phyloP scores from a whole-genome alignment of 176 grass and related monocot species.

The Hyparrhenia diplandra region DNA sequence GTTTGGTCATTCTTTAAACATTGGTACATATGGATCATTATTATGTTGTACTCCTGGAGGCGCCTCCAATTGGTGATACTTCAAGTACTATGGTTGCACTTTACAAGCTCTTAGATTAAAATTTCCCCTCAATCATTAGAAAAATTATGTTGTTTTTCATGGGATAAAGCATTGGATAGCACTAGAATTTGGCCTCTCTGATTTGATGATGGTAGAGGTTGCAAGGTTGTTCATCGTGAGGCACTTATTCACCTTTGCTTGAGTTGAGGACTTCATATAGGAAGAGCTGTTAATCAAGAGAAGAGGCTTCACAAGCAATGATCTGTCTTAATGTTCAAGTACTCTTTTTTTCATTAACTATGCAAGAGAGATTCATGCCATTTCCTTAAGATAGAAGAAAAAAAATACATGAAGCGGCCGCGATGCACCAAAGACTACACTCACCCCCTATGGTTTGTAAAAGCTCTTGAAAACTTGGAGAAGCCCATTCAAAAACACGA shows the following conservation, averaged over 20 bases:
- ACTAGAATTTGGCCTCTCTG: neutral
- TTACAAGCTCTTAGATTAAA: slow-evolving; percentile 11
- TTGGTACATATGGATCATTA: neutral
- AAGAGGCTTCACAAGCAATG: neutral
- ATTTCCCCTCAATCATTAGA: neutral
- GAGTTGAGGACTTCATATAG: neutral
- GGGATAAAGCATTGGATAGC: neutral
- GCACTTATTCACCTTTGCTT: neutral
- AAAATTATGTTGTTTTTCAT: neutral
- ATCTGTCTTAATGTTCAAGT: neutral
- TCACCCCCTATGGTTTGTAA: neutral
- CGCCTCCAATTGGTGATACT: neutral
- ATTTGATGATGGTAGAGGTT: neutral
- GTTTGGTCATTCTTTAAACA: neutral
- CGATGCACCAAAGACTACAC: neutral
- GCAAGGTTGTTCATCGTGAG: neutral
- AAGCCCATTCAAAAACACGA: neutral
- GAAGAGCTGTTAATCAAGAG: neutral
- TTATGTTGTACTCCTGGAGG: neutral
- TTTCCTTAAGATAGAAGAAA: neutral
- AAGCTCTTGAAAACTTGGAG: neutral
- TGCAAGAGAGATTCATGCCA: neutral
- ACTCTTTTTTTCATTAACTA: neutral
- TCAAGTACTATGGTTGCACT: neutral
- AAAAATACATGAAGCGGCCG: neutral